Base-by-base conservation (phyloP, 2,329 filamentous ascomycete species). In the Shiraia bambusicola region DNA sequence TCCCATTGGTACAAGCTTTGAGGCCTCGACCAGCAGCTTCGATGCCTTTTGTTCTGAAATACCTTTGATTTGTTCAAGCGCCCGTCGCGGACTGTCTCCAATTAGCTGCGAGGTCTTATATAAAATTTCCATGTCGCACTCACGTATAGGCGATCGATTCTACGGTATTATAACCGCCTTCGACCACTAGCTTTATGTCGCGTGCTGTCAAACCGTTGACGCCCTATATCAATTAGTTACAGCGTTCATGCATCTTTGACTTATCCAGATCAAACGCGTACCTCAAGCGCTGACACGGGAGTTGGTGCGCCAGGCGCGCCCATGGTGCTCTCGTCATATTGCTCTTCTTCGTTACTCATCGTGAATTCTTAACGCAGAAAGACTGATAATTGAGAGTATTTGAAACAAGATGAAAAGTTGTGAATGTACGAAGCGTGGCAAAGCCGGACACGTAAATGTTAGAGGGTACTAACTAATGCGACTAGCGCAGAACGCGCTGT, bases 1-100 rank as follows among this genome's bases (percentile, higher is more conserved):
- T 29, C 93, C 93, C 91, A 98, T 95, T 0, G 93, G 93, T 1
- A 98, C 93, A 37, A 97, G 80, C 70, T 96, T 98, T 1, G 90
- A 91, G 19, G 92, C 92, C 77, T 97, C 93, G 11, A 82, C 83
- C 19, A 98, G 76, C 28, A 98, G 84, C 65, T 97, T 97, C 25
- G 82, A 84, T 2, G 94, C 93, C 68, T 98, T 98, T 63, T 94
- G 87, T 71, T 97, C 92, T 1, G 93, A 98, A 25, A 98, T 95
- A 42, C 93, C 93, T 69, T 97, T 98, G 71, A 98, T 92, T 67
- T 94, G 89, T 69, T 98, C 92, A 13, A 98, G 74, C 42, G 86
- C 76, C 61, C 92, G 82, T 56, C 79, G 80, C 14, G 83, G 82
- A 38, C 81, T 84, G 43, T 34, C n/a, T 14, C 25, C 7, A 19